Evolutionary conservation across 345 rosid species (phyloP), one percentile per base, ranked within the genome.

Genomic region (Lepidium sativum): DNA sequence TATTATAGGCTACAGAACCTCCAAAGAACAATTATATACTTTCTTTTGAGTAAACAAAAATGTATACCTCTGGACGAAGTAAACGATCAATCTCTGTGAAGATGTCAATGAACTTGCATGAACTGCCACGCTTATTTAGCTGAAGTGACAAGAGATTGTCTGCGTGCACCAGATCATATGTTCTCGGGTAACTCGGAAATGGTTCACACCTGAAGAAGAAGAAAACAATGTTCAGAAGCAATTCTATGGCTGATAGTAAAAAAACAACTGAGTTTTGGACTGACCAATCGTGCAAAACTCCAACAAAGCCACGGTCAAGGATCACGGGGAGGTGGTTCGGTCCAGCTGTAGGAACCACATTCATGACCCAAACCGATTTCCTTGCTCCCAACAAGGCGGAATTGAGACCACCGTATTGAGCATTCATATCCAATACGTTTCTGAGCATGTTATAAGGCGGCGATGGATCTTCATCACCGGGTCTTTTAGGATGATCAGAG

Each of bases 401-500:
- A 72, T 86, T 95, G 53, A 95, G 79, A 29, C 98, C 96, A 49
- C 97, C 98, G 55, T 80, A 88, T 64, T 73, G 96, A 64, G 99
- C 85, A 75, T 95, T 95, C 99, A 95, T 95, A 68, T 95, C 99
- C 17, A 95, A 74, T 45, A 95, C 96, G 71, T 95, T 95, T 73
- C 98, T 80, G 52, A 91, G 80, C 96, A 95, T 95, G 81, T 95
- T 95, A 75, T 81, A 91, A 38, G 99, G 99, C 17, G 99, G 97
- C 2, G 87, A 80, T 37, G 99, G 99, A 78, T 95, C 97, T 79
- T 95, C 99, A 31, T 91, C 96, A 10, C 99, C 99, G 5, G 99
- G 99, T 79, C 99, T 88, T 74, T 95, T 95, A 10, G 99, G 98
- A 77, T 95, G 99, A 83, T 95, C 99, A 0, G 99, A 95, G 88